These are phyloP conservation scores for Kazachstania sp. DNA, from an alignment of 1,139 yeast genomes.

Conservation along the genomic window DNA sequence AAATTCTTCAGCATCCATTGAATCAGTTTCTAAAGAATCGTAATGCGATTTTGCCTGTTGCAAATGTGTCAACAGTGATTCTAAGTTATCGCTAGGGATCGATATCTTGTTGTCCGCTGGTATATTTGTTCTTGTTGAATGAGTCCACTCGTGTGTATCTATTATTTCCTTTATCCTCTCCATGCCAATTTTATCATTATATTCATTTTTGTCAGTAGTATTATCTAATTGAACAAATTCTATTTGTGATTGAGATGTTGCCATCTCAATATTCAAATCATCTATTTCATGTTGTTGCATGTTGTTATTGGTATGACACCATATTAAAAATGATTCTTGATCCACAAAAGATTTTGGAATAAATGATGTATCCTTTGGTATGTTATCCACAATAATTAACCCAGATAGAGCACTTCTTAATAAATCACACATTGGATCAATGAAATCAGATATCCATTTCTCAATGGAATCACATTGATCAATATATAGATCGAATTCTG, in stretches of 20 bases:
- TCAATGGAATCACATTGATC: constrained; percentile 21
- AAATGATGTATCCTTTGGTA: background rate
- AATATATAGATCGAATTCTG: constrained; percentile 26
- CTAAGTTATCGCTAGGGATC: constrained; percentile 7
- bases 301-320: constrained; percentile 6
- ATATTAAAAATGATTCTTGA: constrained; percentile 11
- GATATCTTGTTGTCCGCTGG: no score
- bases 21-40: no score
- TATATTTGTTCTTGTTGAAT: background rate
- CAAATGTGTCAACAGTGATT: constrained; percentile 12
- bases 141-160: constrained; percentile 27
- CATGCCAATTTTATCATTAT: constrained; percentile 23
- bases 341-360: background rate
- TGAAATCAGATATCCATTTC: constrained; percentile 25
- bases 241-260: background rate
- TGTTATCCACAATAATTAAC: constrained; percentile 16
- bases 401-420: constrained; percentile 28
- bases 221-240: background rate
- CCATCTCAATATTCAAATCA: background rate
- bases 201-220: constrained; percentile 15
- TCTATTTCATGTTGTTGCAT: no score
- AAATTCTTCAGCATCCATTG: constrained; percentile 14
- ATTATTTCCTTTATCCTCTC: constrained; percentile 24
- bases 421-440: constrained; percentile 19
- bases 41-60: constrained; percentile 19